Evolutionary conservation across 441 rosid genomes (phyloP), one percentile per base, ranked within the genome.

Genomic region (Erysimum cheiri): DNA sequence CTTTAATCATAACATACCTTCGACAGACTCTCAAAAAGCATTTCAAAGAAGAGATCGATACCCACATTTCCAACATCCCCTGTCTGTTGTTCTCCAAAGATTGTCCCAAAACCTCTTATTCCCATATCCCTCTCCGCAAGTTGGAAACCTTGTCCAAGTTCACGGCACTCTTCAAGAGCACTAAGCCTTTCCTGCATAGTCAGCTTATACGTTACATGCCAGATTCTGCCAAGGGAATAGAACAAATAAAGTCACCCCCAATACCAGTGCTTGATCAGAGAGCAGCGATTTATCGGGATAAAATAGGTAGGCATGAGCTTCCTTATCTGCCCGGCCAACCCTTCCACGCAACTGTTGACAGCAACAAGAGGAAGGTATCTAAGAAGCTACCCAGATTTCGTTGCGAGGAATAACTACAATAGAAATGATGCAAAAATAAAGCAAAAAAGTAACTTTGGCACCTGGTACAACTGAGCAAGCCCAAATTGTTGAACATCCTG

Each of bases 121-220:
- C 98, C 96, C 98, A 92, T 95, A 82, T 92, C 99, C 83, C 84
- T 90, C 83, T 95, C 99, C 29, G 99, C 97, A 67, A 95, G 88
- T 70, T 92, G 99, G 77, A 95, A 95, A 79, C 99, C 99, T 87
- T 85, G 93, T 69, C 99, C 99, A 82, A 95, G 99, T 77, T 90
- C 95, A 65, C 88, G 72, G 80, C 86, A 95, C 69, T 95, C 95
- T 82, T 90, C 97, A 52, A 95, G 88, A 71, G 98, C 99, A 64
- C 81, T 80, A 76, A 95, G 93, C 84, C 99, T 92, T 80, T 95
- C 97, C 98, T 95, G 69, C 80, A 59, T 33, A 33, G 46, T 83
- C 40, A 79, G 57, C 72, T 46, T 72, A 68, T 70, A 61, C 74
- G 77, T 71, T 69, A 79, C 15, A 53, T 58, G n/a, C 37, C 56